Evolutionary conservation across 306 rosid genomes (phyloP), one percentile per base, ranked within the genome.

Genomic region (Trifolium fragiferum): DNA sequence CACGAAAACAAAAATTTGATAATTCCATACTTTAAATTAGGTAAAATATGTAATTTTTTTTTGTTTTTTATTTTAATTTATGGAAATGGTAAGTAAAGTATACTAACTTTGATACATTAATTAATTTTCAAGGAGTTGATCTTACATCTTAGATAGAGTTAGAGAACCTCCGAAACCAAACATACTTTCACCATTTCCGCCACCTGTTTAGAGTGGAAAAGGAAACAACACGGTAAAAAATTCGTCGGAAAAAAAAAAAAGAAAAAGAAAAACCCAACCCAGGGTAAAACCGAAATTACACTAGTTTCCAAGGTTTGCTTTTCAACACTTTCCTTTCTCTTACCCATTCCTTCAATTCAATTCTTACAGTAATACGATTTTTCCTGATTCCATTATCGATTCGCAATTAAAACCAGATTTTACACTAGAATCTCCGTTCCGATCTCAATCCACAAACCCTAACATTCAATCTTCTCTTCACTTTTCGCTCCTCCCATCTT

Each of bases 361-460:
- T 50, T 74, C 83, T 60, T 50, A 16, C 65, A 46, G 37, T 47
- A 43, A 46, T 46, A 18, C 4, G 18, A 13, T 47, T 30, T 37
- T 25, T 50, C 69, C 33, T 18, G 27, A 63, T 68, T 49, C 66
- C 65, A 41, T 66, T 20, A 20, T 50, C 78, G 67, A 82, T 32
- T 60, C 68, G 78, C 78, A 33, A 37, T 78, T 35, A 73, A 35
- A 54, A 60, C 9, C 15, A 19, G 21, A 54, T 41, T 37, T 41
- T 37, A 4, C 2, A 44, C 65, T 46, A 23, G 12, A 74, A 78
- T 81, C 72, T 49, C 49, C 32, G 54, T 83, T 81, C 77, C 70
- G 92, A 90, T 90, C 90, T 84, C 85, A 68, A 68, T 74, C 74
- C 73, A 21, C 63, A 73, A 89, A 85, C 88, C 83, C 88, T 78